Evolutionary conservation across 2,329 filamentous ascomycete genomes (phyloP).

Genomic region (Hymenoscyphus fructigenus): DNA sequence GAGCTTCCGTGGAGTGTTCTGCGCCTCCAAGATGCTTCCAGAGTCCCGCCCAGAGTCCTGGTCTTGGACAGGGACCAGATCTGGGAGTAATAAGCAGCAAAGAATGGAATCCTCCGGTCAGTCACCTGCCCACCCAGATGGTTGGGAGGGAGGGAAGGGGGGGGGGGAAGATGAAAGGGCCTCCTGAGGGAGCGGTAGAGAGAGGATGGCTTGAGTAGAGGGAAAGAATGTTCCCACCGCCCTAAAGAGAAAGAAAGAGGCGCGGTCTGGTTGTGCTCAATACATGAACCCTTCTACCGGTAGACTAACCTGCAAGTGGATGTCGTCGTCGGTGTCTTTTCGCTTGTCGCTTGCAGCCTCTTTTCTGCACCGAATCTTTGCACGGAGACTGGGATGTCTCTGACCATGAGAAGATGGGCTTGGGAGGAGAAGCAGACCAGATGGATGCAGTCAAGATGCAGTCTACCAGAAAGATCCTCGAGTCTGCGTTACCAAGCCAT

Average conservation of each 20-base stretch:
- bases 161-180: neutral
- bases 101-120: neutral
- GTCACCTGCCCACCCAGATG: neutral
- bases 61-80: neutral
- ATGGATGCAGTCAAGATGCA: neutral
- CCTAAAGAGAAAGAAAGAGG: no score
- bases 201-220: neutral
- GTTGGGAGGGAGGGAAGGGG: neutral
- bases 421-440: neutral
- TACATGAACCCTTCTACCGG: no score
- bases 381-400: neutral
- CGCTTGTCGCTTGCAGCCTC: neutral
- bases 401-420: neutral
- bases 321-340: neutral
- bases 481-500: neutral
- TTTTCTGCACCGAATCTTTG: slow-evolving; percentile 1
- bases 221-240: neutral
- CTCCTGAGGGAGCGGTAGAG: neutral
- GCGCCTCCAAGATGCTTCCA: slow-evolving; percentile 1
- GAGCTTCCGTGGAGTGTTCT: neutral
- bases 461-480: neutral
- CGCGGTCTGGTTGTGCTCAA: no score
- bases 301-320: neutral
- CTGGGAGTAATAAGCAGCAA: neutral
- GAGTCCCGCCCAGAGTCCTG: neutral